Evolutionary conservation across 345 rosid species (phyloP), one percentile per base, ranked within the genome.

Genomic region (Rubroshorea leprosula): DNA sequence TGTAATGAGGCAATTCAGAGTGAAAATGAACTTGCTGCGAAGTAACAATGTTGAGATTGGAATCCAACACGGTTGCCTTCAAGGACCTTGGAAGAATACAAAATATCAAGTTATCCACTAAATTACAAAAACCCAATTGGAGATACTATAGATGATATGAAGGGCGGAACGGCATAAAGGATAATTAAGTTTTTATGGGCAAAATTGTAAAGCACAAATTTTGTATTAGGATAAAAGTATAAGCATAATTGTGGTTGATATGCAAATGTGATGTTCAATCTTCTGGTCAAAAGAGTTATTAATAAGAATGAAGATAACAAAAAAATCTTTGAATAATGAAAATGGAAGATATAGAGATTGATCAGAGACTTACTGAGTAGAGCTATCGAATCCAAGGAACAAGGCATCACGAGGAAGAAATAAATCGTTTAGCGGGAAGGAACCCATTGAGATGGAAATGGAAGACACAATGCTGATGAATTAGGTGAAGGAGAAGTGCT

Each of bases 41-140:
- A 27, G 69, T 65, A 9, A 85, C 78, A 51, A 80, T 70, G 64
- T 82, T 85, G 54, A 93, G 87, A 64, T 68, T 63, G 58, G 86
- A 80, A 57, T 89, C 85, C 72, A 93, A 67, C 53, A 86, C 94
- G 3, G 94, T 93, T 43, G 94, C 97, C 80, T 93, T 93, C 88
- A 89, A 75, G 12, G 99, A 93, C 91, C 98, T 90, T 68, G 21
- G 55, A 59, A 3, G 2, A 19, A 55, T 45, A n/a, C 7, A 47
- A 18, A 49, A 53, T 5, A 54, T 22, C 51, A 68, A 10, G n/a
- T 2, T 19, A 29, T 31, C 22, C 51, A 44, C 22, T 44, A 50
- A 23, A 50, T 13, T 21, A 5, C 17, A 29, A 35, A 35, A 3
- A 35, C 41, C 41, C 41, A 35, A n/a, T n/a, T n/a, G n/a, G n/a